Conservation (phyloP, 2,329 filamentous ascomycete genomes). For the Westerdykella aurantiaca region DNA sequence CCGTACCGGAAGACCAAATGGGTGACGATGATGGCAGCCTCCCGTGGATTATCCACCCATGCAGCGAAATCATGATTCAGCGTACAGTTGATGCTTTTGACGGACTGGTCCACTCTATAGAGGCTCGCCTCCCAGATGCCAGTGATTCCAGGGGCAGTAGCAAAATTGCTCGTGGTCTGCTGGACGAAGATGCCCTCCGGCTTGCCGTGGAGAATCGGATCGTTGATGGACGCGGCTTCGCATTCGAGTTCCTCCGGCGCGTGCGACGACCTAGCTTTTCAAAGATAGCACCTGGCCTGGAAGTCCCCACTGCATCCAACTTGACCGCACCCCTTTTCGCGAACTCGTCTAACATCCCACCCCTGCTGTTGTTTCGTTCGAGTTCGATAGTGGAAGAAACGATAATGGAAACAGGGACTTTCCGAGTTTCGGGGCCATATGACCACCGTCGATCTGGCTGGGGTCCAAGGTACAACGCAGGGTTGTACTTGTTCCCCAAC, state of each 20-base stretch:
- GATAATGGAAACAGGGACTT: no score
- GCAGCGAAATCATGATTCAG: slow-evolving; percentile 8
- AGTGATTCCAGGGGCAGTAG: no score
- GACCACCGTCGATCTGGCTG: no score
- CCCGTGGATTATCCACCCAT: slow-evolving; percentile 10
- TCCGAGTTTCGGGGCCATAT: no score
- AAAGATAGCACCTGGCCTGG: slow-evolving; percentile 13
- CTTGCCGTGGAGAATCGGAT: neutral
- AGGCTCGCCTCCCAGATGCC: slow-evolving; percentile 4
- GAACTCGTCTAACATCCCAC: slow-evolving; percentile 32
- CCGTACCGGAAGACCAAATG: slow-evolving; percentile 3
- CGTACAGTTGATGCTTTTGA: slow-evolving; percentile 10
- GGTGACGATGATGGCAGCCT: slow-evolving; percentile 1
- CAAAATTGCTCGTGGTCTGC: neutral
- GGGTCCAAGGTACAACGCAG: slow-evolving; percentile 7
- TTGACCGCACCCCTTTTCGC: slow-evolving; percentile 15
- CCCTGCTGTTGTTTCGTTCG: slow-evolving; percentile 14
- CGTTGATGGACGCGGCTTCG: slow-evolving; percentile 4
- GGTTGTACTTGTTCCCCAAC: slow-evolving; percentile 10
- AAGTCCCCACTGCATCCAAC: slow-evolving; percentile 3
- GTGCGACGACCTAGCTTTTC: slow-evolving; percentile 10
- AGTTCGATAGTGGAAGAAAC: no score
- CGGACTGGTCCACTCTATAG: slow-evolving; percentile 10
- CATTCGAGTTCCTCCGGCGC: slow-evolving; percentile 7
- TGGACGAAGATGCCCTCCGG: slow-evolving; percentile 4